Base-by-base conservation (phyloP, 2,329 filamentous ascomycete species). In the Trichophyton verrucosum region DNA sequence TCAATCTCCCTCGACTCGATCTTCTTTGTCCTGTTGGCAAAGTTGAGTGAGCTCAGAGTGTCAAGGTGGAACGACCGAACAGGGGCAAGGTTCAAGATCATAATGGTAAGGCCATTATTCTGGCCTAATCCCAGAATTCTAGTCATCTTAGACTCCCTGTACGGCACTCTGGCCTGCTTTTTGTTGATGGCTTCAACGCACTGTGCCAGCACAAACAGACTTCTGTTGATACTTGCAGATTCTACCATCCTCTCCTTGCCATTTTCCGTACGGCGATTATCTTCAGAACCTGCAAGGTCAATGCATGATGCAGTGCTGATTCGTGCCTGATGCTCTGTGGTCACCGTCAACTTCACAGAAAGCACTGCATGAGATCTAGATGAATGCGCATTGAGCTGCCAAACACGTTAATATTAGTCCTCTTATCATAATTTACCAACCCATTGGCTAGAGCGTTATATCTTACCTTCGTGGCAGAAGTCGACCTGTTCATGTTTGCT, bases 141-240 rank as follows among this genome's bases (percentile, higher is more conserved):
- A 0, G 94, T 97, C 92, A 97, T 96, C 78, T 97, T 96, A 60
- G 88, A 94, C 72, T 96, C 92, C 61, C 92, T 82, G 72, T 95
- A 97, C 0, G 94, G 92, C 68, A 97, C 92, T 38, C 92, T 84
- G 67, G 75, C 73, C 63, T 85, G 82, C 68, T 86, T 86, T 71
- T 83, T 84, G 69, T 87, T 88, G 70, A 97, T 97, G 61, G 92
- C 92, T 71, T 97, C 92, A 59, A 97, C 92, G 68, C 92, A 97
- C 72, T 96, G 91, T 49, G 90, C 92, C 57, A 97, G 77, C 17
- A 96, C 91, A 69, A 97, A 97, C 5, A 97, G 80, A 65, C 89
- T 95, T 77, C 96, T 97, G 81, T 97, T 97, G 78, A 97, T 97
- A 69, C 89, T 92, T 0, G 92, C 91, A 44, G 91, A 96, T 74